Evolutionary conservation across 306 rosid species (phyloP), one percentile per base, ranked within the genome.

Genomic region (Prunus dulcis): DNA sequence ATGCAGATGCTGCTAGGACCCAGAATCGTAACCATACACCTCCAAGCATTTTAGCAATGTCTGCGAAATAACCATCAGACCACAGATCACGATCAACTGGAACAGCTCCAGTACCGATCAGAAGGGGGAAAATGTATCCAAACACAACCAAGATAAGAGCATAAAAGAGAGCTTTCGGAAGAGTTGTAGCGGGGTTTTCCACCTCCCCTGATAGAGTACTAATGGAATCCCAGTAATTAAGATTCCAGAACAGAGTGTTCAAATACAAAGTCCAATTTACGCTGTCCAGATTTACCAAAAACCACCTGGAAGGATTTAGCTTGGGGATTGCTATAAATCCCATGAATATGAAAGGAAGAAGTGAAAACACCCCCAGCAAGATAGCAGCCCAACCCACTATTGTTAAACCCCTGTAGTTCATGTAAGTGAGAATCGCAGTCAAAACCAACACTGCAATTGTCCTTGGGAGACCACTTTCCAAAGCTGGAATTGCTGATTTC

Each of bases 171-270:
- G 91, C 89, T 73, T 75, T 86, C 38, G 93, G 97, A 19, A 89
- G 86, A n/a, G 92, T 86, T 76, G 45, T 78, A 58, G 83, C 78
- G 8, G 92, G 93, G 65, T 87, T 72, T 66, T 89, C 83, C 47
- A 86, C 91, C 62, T 91, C 94, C 27, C 97, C 91, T 0, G 92
- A 71, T 65, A 91, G 86, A 9, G 91, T 88, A 80, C 94, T 91
- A 19, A 89, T 72, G 5, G 89, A 86, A 71, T 89, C 97, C 97
- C 91, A 87, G 14, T 86, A 91, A 80, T 89, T 91, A 57, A 89
- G 86, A 82, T 91, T 91, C 92, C 97, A 88, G 65, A 91, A 91
- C 28, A 91, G 81, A 5, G 87, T 87, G 79, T 89, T 91, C 57
- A 91, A 77, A 63, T 89, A 91, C 71, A 87, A 76, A 73, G 82